Percentiles rank a stretch among this genome's conserved stretches.
These are phyloP conservation scores for Daldinia loculata DNA, from an alignment of 495 filamentous ascomycete genomes.

Conservation along the genomic window DNA sequence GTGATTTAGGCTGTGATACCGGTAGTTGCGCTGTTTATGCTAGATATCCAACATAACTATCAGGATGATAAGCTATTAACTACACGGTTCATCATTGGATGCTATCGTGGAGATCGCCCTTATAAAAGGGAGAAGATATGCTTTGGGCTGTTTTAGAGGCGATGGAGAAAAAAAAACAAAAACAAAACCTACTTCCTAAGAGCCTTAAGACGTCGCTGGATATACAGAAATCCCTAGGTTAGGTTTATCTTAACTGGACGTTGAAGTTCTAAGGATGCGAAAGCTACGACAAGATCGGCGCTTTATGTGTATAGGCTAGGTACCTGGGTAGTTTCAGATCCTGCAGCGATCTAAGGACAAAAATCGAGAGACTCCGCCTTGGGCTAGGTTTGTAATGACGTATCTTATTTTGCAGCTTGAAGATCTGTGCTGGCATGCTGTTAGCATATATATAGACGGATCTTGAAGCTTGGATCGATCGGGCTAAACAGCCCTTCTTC, in stretches of 20 bases:
- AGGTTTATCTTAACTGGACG: no score
- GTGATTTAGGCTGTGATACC: conserved; percentile 21
- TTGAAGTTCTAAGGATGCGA: no score
- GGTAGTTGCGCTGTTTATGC: conserved; percentile 1
- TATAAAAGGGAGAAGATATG: not conserved
- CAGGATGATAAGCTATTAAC: not conserved
- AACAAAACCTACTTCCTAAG: not conserved
- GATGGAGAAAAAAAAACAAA: not conserved
- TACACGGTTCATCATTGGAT: not conserved
- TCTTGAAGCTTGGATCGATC: not conserved
- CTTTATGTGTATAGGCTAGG: not conserved
- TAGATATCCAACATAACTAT: not conserved
- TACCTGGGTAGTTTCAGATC: not conserved
- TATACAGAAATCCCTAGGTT: not conserved
- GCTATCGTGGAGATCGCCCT: not conserved
- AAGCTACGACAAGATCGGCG: not conserved
- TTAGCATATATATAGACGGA: not conserved
- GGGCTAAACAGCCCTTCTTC: not conserved
- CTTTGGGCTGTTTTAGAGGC: not conserved
- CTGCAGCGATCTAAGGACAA: not conserved
- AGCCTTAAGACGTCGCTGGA: no score
- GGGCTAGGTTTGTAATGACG: not conserved
- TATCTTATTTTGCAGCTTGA: not conserved
- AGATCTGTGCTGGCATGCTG: not conserved
- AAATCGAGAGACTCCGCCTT: not conserved